phyloP scores from a whole-genome alignment of 805 yeast species.

The Metschnikowia henanensis region DNA sequence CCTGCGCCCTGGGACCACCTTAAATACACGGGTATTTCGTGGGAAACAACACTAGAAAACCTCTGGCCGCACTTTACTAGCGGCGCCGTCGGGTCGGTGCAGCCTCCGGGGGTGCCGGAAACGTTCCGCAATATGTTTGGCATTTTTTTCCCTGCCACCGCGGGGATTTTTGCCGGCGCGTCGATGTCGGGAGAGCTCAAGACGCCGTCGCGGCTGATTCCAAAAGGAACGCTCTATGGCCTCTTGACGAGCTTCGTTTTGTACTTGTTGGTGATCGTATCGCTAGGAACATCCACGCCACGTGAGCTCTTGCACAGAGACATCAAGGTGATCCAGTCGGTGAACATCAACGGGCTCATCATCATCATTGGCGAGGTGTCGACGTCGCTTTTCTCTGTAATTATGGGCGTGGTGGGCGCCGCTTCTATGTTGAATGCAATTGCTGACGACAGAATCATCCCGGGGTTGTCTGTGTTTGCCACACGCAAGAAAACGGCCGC shows the following conservation, averaged over 20 bases:
- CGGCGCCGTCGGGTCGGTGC: constrained; percentile 90
- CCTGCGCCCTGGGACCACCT: constrained; percentile 46
- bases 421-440: constrained; percentile 90
- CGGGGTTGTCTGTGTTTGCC: constrained; percentile 62
- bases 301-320: constrained; percentile 75
- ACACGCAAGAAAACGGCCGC: constrained; percentile 40
- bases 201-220: constrained; percentile 86
- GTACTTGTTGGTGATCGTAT: constrained; percentile 76
- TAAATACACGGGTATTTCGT: constrained; percentile 70
- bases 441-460: constrained; percentile 85
- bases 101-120: constrained; percentile 50
- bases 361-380: constrained; percentile 89
- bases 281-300: constrained; percentile 80
- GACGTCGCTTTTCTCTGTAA: constrained; percentile 87
- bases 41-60: constrained; percentile 65
- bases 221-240: constrained; percentile 92
- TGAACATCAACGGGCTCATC: constrained; percentile 64
- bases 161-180: constrained; percentile 98
- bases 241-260: constrained; percentile 71
- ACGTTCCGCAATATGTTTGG: constrained; percentile 88
- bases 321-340: constrained; percentile 82
- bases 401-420: constrained; percentile 96
- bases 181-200: constrained; percentile 95
- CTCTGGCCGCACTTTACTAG: constrained; percentile 77
- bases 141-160: constrained; percentile 96